Base-by-base conservation (phyloP, 495 filamentous ascomycete genomes). In the Aspergillus bertholletiae region DNA sequence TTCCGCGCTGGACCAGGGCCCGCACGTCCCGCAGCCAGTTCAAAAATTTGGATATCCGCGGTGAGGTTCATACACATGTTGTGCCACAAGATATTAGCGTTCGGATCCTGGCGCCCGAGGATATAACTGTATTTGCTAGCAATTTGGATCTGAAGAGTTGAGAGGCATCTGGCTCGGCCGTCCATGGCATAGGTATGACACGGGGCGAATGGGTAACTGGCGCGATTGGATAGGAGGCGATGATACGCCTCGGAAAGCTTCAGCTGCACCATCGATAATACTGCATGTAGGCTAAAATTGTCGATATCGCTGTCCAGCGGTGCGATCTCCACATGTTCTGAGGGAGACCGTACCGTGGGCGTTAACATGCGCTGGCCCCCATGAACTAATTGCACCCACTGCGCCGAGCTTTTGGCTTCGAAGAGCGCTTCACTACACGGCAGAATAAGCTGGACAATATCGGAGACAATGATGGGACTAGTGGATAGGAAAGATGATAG, bases 1-100 rank as follows among this genome's bases (percentile, higher is more conserved):
- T 76, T 74, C 8, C 66, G 68, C 12, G 76, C 78, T 9, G 75
- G 70, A 3, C 9, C 55, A 0, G 78, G 69, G 4, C 77, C 78
- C 4, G 72, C 61, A 30, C 76, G 74, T 23, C 77, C 78, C 23
- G 78, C 77, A 0, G 76, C 78, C 0, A 76, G 55, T 23, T 80
- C 75, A 55, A 81, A 81, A 27, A 76, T 74, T 44, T 78, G 77
- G 11, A 75, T 70, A 50, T 81, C 78, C 8, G 76, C 73, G 0
- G 74, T 74, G 12, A 81, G 67, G 58, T 71, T 77, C 73, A 81
- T 79, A 54, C 76, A 79, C 61, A 78, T 76, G 41, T 76, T 70
- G 51, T 81, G 78, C 78, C 78, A 81, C 55, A 76, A 68, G 28
- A 79, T 59, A 5, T 73, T 54, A 13, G 73, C 71, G 43, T 80